Evolutionary conservation across 805 yeast species (phyloP).

Genomic region (Saturnispora besseyi): DNA sequence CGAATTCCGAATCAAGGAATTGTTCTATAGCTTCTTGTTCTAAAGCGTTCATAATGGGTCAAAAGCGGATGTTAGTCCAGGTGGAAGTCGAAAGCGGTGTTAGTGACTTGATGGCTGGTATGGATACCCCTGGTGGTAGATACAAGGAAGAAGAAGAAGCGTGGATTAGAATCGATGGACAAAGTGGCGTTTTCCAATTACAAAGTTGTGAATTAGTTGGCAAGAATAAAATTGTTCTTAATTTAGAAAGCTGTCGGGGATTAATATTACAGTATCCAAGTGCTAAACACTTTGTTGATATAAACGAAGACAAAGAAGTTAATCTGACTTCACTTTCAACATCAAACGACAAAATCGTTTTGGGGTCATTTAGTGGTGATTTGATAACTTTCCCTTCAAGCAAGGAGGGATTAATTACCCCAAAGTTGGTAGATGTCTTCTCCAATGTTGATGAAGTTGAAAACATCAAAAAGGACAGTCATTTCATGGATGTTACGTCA

Average conservation of each 20-base stretch:
- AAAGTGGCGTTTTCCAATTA: conserved; percentile 5
- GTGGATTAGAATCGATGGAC: conserved; percentile 6
- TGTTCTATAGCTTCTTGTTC: conserved; percentile 39
- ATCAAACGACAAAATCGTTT: neutral
- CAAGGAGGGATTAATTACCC: neutral
- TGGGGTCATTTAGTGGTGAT: conserved; percentile 5
- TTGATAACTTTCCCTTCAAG: neutral
- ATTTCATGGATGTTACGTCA: conserved; percentile 37
- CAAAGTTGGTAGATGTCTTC: neutral
- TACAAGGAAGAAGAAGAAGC: neutral
- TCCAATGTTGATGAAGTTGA: neutral
- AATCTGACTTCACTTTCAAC: conserved; percentile 1
- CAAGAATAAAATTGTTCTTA: neutral
- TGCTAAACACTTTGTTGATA: conserved; percentile 17
- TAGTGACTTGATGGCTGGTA: neutral
- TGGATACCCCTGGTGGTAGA: neutral
- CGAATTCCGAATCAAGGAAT: conserved; percentile 61
- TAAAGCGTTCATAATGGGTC: neutral
- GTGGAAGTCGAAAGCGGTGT: conserved; percentile 1
- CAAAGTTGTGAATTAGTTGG: neutral
- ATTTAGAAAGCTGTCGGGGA: neutral
- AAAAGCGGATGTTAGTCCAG: neutral
- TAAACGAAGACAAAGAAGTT: conserved; percentile 8
- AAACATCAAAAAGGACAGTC: conserved; percentile 21
- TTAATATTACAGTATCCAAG: neutral